phyloP scores from a whole-genome alignment of 2,329 filamentous ascomycete species.

The Nemania bipapillata region DNA sequence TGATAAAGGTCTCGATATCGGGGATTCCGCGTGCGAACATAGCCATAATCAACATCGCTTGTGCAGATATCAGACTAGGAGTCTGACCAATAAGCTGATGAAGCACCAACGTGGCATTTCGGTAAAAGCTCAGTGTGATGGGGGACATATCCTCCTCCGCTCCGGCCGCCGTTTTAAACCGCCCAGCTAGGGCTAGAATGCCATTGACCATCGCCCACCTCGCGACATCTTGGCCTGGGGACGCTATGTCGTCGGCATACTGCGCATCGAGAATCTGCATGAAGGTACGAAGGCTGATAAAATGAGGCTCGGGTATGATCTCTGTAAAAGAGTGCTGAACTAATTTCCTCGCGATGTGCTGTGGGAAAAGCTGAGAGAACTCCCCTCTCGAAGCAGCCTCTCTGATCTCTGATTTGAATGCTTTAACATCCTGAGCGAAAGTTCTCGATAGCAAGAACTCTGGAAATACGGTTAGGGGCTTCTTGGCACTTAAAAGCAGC shows the following conservation, averaged over 20 bases:
- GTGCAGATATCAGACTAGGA: constrained; percentile 36
- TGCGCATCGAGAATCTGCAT: constrained; percentile 31
- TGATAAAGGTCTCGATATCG: constrained; percentile 29
- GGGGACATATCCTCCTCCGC: constrained; percentile 27
- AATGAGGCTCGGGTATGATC: constrained; percentile 28
- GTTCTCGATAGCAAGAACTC: constrained; percentile 24
- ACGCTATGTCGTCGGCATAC: constrained; percentile 23
- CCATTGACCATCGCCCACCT: constrained; percentile 40
- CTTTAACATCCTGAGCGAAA: constrained; percentile 6
- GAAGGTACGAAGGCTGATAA: constrained; percentile 28
- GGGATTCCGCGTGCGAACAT: constrained; percentile 34
- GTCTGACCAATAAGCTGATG: constrained; percentile 31
- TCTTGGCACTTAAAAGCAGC: neutral
- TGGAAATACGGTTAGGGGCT: constrained; percentile 18
- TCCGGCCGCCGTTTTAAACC: constrained; percentile 36
- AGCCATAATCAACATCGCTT: constrained; percentile 39
- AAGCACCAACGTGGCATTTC: constrained; percentile 37
- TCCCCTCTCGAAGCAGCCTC: constrained; percentile 3
- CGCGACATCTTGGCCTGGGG: constrained; percentile 26
- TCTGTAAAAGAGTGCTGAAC: constrained; percentile 29
- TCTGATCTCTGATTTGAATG: constrained; percentile 12
- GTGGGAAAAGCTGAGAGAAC: constrained; percentile 32
- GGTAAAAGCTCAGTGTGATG: constrained; percentile 33
- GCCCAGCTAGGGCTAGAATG: constrained; percentile 32
- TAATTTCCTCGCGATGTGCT: constrained; percentile 23